These are phyloP conservation scores for Lenwebbia sp. DNA, from an alignment of 345 rosid species.

Conservation along the genomic window DNA sequence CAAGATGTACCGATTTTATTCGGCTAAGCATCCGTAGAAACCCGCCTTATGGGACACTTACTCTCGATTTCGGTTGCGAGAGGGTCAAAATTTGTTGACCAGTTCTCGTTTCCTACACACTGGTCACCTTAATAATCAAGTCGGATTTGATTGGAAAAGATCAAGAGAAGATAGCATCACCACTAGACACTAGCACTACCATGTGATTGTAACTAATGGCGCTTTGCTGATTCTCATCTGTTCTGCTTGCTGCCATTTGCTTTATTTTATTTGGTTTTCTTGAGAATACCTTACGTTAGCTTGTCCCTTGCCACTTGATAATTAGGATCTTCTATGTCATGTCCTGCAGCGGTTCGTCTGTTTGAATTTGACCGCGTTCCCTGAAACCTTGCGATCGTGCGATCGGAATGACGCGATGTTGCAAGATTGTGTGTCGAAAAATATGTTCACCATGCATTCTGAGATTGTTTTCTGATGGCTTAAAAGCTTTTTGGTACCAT, in stretches of 20 bases:
- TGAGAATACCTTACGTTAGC: neutral
- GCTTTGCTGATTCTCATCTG: neutral
- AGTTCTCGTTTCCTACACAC: neutral
- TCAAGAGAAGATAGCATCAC: neutral
- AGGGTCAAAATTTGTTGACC: neutral
- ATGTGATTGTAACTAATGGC: slow-evolving; percentile 2
- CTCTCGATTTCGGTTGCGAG: neutral
- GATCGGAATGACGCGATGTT: neutral
- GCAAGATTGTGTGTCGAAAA: neutral
- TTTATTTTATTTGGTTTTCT: neutral
- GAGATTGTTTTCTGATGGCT: neutral
- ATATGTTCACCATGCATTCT: neutral
- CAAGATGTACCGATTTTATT: neutral
- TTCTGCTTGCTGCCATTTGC: neutral
- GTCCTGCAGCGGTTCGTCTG: neutral
- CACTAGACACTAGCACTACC: neutral
- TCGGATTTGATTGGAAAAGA: neutral
- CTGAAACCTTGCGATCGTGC: neutral
- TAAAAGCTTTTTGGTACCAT: neutral
- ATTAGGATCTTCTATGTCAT: neutral
- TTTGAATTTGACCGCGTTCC: neutral
- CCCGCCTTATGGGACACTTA: neutral
- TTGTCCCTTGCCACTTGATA: neutral
- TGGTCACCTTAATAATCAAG: neutral
- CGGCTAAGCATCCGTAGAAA: neutral